Base-by-base conservation (phyloP, 2,329 filamentous ascomycete species). In the Iodosphaeria phyllophila region DNA sequence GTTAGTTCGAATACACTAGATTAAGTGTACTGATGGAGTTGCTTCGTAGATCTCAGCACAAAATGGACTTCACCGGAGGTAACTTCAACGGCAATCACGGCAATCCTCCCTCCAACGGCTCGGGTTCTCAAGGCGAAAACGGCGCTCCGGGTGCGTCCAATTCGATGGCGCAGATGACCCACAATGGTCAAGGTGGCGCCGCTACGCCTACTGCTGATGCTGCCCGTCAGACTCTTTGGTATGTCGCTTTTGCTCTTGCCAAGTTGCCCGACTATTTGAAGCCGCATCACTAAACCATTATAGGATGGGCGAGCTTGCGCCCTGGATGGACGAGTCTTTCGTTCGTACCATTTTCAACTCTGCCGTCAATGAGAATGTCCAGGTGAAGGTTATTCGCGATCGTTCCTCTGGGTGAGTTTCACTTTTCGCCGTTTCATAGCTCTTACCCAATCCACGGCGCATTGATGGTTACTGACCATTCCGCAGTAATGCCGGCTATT, bases 291-390 rank as follows among this genome's bases (percentile, higher is more conserved):
- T 41, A 19, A 41, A 18, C 12, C 11, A 5, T 19, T 15, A 13
- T 33, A 92, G 84, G 86, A 98, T 98, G 89, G 89, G 89, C 39
- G 89, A 98, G 51, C 75, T 98, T 35, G 86, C 95, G 54, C 80
- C 83, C 15, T 98, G 89, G 89, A 95, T 98, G 57, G 89, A 98
- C 42, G 89, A 98, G 60, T 91, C 86, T 55, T 98, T 95, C 51
- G 79, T 98, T 46, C 84, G 91, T 54, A 89, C 78, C 40, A 72
- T 95, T 22, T 95, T 82, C 66, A 46, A 60, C 35, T 92, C 82
- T 44, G 73, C 84, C 41, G 78, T 92, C 58, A 83, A 78, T 38
- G 89, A 95, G 54, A 73, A 73, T 35, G 89, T 98, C 42, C 93
- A 93, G 42, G 89, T 98, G 41, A 98, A 98, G 69, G 92, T 98